These are phyloP conservation scores for Eucalyptus polyanthemos DNA, from an alignment of 345 rosid genomes.

Conservation along the genomic window DNA sequence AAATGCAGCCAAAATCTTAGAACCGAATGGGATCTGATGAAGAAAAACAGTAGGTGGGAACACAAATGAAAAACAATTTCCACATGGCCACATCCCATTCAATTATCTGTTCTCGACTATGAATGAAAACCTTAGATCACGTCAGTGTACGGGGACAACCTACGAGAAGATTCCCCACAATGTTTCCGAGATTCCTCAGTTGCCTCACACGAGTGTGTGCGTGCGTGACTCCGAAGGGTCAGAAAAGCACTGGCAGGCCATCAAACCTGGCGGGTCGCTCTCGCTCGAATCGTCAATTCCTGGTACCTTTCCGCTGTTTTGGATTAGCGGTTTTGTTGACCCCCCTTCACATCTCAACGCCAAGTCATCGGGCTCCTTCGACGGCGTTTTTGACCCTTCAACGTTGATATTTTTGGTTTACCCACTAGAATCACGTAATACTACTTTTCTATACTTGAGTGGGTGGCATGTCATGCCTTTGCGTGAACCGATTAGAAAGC, in stretches of 20 bases:
- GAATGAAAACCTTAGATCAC: neutral
- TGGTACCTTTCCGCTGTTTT: neutral
- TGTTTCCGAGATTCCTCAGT: neutral
- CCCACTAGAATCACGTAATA: neutral
- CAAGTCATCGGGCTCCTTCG: neutral
- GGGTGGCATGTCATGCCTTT: neutral
- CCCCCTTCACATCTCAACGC: neutral
- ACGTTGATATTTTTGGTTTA: neutral
- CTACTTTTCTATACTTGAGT: neutral
- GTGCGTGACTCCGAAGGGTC: neutral
- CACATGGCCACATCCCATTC: neutral
- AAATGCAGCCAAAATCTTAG: neutral
- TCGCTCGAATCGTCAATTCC: neutral
- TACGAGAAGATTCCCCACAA: neutral
- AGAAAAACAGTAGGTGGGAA: neutral
- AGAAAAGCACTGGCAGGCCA: neutral
- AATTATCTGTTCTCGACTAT: neutral
- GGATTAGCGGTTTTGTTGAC: neutral
- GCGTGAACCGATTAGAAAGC: neutral
- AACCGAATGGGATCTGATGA: neutral
- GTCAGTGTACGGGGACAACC: neutral
- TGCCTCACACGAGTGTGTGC: neutral
- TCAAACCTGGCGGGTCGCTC: neutral
- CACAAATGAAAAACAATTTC: neutral
- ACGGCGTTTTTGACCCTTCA: neutral